Evolutionary conservation across 768 basidiomycete genomes (phyloP).

Genomic region (Kwoniella sp.): DNA sequence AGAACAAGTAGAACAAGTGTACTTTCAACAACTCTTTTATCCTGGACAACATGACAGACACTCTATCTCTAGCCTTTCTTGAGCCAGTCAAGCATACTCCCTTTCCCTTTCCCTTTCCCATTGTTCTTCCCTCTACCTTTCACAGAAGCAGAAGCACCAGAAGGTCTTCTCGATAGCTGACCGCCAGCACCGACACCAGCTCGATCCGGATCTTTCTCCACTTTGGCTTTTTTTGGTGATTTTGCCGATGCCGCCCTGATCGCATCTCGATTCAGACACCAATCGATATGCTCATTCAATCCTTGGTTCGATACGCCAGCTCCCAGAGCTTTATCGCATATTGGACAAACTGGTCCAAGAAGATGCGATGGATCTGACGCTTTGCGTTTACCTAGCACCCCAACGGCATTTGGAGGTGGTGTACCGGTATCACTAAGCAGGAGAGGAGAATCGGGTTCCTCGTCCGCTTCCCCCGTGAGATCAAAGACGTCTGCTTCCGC

Average conservation of each 20-base stretch:
- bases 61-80: constrained; percentile 4
- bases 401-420: constrained; percentile 4
- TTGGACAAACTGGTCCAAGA: constrained; percentile 64
- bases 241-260: constrained; percentile 62
- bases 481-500: constrained; percentile 30
- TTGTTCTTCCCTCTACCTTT: not conserved
- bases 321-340: constrained; percentile 66
- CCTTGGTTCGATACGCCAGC: constrained; percentile 67
- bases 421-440: not conserved
- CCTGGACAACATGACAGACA: too few relatives aligned
- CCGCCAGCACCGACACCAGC: too few relatives aligned
- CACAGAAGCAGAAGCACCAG: not conserved
- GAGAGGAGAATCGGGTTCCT: constrained; percentile 18
- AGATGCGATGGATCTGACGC: constrained; percentile 25
- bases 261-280: constrained; percentile 76
- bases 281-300: constrained; percentile 85
- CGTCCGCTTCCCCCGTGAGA: constrained; percentile 26
- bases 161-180: too few relatives aligned
- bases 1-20: not conserved
- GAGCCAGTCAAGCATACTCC: constrained; percentile 33
- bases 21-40: too few relatives aligned
- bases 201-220: constrained; percentile 6
- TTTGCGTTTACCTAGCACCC: constrained; percentile 19
- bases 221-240: constrained; percentile 21
- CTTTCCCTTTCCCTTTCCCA: constrained; percentile 16